Evolutionary conservation across 306 rosid species (phyloP).

Genomic region (Urtica urens): DNA sequence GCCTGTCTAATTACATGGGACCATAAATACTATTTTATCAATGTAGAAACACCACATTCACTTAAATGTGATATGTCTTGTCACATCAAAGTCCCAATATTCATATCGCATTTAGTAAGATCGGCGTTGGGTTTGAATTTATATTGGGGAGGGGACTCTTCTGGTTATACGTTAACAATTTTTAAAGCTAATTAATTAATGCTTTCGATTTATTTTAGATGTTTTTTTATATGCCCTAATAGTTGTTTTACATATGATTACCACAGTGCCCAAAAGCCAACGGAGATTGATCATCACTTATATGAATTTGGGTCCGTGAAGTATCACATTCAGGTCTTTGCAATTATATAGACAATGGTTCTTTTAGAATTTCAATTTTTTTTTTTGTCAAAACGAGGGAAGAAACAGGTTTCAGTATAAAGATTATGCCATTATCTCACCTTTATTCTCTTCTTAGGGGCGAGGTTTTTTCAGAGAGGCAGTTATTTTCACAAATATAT

Average conservation of each 20-base stretch:
- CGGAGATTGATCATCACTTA: slow-evolving; percentile 68
- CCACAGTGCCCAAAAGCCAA: slow-evolving; percentile 57
- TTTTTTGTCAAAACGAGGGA: too few species aligned
- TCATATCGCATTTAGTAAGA: background rate
- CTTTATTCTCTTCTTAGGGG: too few species aligned
- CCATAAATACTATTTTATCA: background rate
- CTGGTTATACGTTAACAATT: too few species aligned
- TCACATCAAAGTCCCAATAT: background rate
- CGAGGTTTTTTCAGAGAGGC: too few species aligned
- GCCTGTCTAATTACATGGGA: background rate
- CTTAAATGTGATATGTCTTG: slow-evolving; percentile 5
- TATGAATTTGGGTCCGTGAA: slow-evolving; percentile 70
- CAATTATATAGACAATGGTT: too few species aligned
- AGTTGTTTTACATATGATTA: too few species aligned
- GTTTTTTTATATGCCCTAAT: slow-evolving; percentile 17
- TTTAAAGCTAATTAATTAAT: background rate
- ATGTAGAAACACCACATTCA: background rate
- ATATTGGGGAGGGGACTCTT: too few species aligned
- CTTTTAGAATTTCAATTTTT: too few species aligned
- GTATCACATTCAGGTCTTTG: slow-evolving; percentile 66
- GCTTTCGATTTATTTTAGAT: slow-evolving; percentile 4
- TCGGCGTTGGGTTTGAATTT: background rate
- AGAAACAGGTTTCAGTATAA: too few species aligned
- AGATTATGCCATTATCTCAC: too few species aligned
- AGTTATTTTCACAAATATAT: too few species aligned